Evolutionary conservation across 768 basidiomycete species (phyloP).

Genomic region (Agrocybe pediades): DNA sequence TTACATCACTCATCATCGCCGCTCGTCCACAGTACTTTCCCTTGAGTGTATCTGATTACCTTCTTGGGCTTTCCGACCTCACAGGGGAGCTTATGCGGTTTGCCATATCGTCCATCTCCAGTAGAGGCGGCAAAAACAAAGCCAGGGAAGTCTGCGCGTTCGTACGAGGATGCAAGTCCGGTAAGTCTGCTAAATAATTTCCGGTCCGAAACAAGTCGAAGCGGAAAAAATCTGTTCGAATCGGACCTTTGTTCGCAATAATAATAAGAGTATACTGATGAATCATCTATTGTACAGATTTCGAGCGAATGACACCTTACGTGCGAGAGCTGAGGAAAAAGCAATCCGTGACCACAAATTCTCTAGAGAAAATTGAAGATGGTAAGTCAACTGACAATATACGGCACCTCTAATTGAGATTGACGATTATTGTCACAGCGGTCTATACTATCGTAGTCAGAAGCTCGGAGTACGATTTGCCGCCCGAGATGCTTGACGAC

Average conservation of each 20-base stretch:
- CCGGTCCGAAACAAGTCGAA: neutral
- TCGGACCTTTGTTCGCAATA: too few species aligned
- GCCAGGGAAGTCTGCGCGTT: constrained; percentile 69
- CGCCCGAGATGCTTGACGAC: constrained; percentile 69
- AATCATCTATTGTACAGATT: constrained; percentile 60
- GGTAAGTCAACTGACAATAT: constrained; percentile 48
- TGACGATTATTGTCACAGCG: constrained; percentile 39
- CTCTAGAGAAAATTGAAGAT: constrained; percentile 93
- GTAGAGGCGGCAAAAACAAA: constrained; percentile 62
- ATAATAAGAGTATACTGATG: too few species aligned
- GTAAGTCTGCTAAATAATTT: constrained; percentile 31
- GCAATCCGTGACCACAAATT: constrained; percentile 81
- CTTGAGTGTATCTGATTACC: constrained; percentile 79
- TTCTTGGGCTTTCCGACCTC: constrained; percentile 91
- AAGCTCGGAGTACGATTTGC: constrained; percentile 71
- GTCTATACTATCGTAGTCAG: constrained; percentile 74
- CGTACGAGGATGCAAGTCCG: constrained; percentile 74
- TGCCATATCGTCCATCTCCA: constrained; percentile 81
- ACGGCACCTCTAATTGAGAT: neutral
- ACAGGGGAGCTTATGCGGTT: constrained; percentile 97
- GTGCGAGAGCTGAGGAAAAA: constrained; percentile 82
- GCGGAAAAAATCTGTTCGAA: too few species aligned
- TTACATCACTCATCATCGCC: constrained; percentile 6
- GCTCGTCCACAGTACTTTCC: constrained; percentile 63
- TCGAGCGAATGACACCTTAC: constrained; percentile 74